Evolutionary conservation across 176 grass and related monocot species (phyloP).

Genomic region (Pontederia paniculata): DNA sequence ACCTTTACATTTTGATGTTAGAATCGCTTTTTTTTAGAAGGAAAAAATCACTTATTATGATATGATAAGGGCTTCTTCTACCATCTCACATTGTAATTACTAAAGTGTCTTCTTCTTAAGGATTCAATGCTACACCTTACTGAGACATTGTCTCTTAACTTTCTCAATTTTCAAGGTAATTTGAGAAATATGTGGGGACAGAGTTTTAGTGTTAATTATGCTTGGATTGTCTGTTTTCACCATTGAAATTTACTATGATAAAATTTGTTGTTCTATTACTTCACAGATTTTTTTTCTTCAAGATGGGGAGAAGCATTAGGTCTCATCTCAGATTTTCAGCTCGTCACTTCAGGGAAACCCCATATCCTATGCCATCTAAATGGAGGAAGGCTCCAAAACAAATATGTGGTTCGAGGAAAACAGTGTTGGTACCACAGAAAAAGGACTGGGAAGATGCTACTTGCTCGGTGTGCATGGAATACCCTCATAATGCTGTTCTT

Average conservation of each 20-base stretch:
- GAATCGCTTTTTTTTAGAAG: no score
- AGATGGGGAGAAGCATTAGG: constrained; percentile 67
- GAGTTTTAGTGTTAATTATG: background rate
- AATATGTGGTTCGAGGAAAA: constrained; percentile 26
- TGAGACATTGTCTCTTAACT: no score
- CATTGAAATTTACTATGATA: background rate
- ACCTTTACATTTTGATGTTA: no score
- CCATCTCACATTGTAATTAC: no score
- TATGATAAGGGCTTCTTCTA: no score
- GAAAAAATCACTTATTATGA: no score
- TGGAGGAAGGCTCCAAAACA: constrained; percentile 42
- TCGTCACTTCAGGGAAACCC: constrained; percentile 51
- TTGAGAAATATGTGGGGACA: constrained; percentile 25
- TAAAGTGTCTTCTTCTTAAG: no score
- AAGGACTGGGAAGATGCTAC: constrained; percentile 97
- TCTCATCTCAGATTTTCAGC: constrained; percentile 44
- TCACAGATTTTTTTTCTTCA: constrained; percentile 28
- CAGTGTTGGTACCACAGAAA: constrained; percentile 35
- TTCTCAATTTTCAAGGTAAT: no score
- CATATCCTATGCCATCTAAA: constrained; percentile 70
- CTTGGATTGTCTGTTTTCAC: background rate
- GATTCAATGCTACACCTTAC: no score
- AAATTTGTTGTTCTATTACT: constrained; percentile 6
- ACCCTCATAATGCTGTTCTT: constrained; percentile 89
- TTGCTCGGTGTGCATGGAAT: constrained; percentile 95